Base-by-base conservation (phyloP, 306 rosid species). In the Betula pendula region DNA sequence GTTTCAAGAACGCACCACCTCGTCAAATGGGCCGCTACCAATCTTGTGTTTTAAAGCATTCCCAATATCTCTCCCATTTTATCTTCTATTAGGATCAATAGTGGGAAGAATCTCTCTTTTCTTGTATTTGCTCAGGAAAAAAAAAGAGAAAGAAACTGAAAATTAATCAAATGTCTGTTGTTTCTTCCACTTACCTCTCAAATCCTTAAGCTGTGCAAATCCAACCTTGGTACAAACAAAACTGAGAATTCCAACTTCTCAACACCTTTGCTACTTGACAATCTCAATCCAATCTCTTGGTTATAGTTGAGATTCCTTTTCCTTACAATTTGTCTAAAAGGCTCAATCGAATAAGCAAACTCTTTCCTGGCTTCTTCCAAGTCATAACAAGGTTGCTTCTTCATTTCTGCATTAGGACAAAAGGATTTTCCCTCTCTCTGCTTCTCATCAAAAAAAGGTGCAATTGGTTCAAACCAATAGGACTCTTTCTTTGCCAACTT, bases 221-320 rank as follows among this genome's bases (percentile, higher is more conserved):
- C 65, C 48, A 83, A 65, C 68, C 51, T 33, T 24, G 83, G 85
- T 33, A 84, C 69, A 81, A 58, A 24, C 35, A 85, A 38, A 81
- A 90, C 71, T 0, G 88, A 81, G 76, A 86, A 86, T 42, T 88
- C 88, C 2, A 86, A 80, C 15, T 75, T 75, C 15, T 76, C 78
- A 0, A 52, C 43, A 10, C 56, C 33, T 35, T 58, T 65, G 72
- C 74, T 35, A 55, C 75, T 74, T 9, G 81, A 81, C 81, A 85
- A 77, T 3, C 84, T 80, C 44, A 86, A 67, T 43, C 92, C 90
- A 73, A 88, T 88, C 80, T 88, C 85, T 19, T 88, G 90, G 75
- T 79, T 84, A 73, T 77, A 82, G 24, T 75, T 74, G 1, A 88
- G 86, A 59, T 68, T 75, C 56, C 90, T 81, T 66, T 65, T 81